phyloP scores from a whole-genome alignment of 768 basidiomycete genomes.

The Sporobolomyces pararoseus region DNA sequence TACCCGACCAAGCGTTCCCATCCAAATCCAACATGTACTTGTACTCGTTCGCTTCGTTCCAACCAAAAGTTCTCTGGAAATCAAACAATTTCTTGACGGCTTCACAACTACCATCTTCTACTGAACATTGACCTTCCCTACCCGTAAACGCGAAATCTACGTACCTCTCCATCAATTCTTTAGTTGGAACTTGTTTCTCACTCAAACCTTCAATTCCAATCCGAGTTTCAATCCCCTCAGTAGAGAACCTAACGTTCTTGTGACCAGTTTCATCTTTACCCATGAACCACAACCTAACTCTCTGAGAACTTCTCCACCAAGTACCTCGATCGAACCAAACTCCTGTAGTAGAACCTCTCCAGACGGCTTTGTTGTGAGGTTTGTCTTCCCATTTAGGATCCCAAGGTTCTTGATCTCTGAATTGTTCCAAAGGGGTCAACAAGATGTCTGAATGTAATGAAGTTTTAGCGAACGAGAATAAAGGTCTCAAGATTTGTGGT shows the following conservation, averaged over 20 bases:
- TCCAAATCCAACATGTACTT: slow-evolving; percentile 89
- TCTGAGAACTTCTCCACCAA: slow-evolving; percentile 57
- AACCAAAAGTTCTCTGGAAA: slow-evolving; percentile 72
- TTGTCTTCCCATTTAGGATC: slow-evolving; percentile 93
- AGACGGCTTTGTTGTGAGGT: slow-evolving; percentile 70
- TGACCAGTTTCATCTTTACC: slow-evolving; percentile 38
- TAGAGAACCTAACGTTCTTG: slow-evolving; percentile 36
- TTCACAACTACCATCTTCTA: slow-evolving; percentile 61
- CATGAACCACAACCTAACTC: slow-evolving; percentile 52
- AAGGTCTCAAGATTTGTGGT: slow-evolving; percentile 46
- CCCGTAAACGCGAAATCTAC: slow-evolving; percentile 87
- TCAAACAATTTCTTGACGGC: slow-evolving; percentile 47
- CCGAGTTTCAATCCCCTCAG: slow-evolving; percentile 31
- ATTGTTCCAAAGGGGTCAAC: slow-evolving; percentile 95
- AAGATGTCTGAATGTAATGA: slow-evolving; percentile 81
- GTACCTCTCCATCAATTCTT: slow-evolving; percentile 64
- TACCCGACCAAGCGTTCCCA: slow-evolving; percentile 56
- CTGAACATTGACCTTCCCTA: slow-evolving; percentile 66
- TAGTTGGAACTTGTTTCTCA: slow-evolving; percentile 35
- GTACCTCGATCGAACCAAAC: slow-evolving; percentile 55
- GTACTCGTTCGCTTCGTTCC: slow-evolving; percentile 81
- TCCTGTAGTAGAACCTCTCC: slow-evolving; percentile 96
- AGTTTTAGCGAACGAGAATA: slow-evolving; percentile 86
- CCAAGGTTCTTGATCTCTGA: slow-evolving; percentile 69
- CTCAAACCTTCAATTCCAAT: slow-evolving; percentile 31